Evolutionary conservation across 331 rosid genomes (phyloP).

Genomic region (Ulmus americana): DNA sequence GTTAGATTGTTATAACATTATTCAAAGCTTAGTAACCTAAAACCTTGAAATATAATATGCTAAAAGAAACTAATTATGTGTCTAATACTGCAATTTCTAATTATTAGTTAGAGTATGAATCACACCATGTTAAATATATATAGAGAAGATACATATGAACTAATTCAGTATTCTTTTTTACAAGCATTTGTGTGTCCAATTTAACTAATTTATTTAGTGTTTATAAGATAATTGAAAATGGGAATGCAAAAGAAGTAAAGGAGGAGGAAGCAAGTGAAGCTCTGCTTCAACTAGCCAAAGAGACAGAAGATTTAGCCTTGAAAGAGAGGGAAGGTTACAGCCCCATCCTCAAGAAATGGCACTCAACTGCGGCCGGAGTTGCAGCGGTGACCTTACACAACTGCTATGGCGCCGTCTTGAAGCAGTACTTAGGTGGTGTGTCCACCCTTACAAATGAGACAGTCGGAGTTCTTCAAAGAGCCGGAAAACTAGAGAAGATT

Average conservation of each 20-base stretch:
- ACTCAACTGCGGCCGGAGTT: slow-evolving; percentile 47
- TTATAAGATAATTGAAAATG: slow-evolving; percentile 43
- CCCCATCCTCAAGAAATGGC: slow-evolving; percentile 66
- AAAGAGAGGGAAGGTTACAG: slow-evolving; percentile 75
- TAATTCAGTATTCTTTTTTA: background rate
- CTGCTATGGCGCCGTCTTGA: slow-evolving; percentile 70
- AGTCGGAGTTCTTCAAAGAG: slow-evolving; percentile 57
- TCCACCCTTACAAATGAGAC: slow-evolving; percentile 47
- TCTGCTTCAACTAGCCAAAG: slow-evolving; percentile 65
- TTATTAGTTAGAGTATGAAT: no score
- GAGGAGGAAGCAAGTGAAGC: slow-evolving; percentile 43
- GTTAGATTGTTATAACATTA: no score
- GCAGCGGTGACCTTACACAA: slow-evolving; percentile 77
- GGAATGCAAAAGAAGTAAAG: slow-evolving; percentile 36
- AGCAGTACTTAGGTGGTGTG: slow-evolving; percentile 61
- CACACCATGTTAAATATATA: no score
- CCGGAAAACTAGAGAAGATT: slow-evolving; percentile 69
- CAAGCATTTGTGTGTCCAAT: background rate
- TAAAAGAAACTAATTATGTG: no score
- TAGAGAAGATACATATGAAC: no score
- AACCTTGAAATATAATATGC: no score
- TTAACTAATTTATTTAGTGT: no score
- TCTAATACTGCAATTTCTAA: no score
- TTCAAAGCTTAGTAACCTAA: no score
- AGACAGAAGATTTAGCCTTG: slow-evolving; percentile 63